A percentile compares a stretch with the other conserved stretches of the same genome.
phyloP scores from a whole-genome alignment of 805 yeast species.

The Torulaspora quercuum region DNA sequence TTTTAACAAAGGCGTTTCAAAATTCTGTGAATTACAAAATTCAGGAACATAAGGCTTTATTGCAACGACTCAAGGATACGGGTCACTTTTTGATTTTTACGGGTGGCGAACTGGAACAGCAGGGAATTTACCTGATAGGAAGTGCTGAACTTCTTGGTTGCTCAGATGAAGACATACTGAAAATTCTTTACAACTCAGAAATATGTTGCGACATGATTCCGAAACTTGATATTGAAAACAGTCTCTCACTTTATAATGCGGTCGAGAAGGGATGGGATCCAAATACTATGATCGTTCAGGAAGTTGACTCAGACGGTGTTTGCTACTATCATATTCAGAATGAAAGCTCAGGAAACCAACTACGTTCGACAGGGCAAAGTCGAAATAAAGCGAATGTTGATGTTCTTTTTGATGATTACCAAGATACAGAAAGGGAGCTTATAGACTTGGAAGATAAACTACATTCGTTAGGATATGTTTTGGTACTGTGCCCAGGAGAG shows the following conservation, averaged over 20 bases:
- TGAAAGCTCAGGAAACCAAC: slow-evolving; percentile 13
- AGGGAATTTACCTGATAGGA: slow-evolving; percentile 79
- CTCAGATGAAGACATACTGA: slow-evolving; percentile 41
- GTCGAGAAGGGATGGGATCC: slow-evolving; percentile 24
- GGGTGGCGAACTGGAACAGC: slow-evolving; percentile 58
- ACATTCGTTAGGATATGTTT: slow-evolving; percentile 52
- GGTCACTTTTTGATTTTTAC: slow-evolving; percentile 78
- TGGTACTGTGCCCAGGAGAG: slow-evolving; percentile 73
- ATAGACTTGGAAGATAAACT: slow-evolving; percentile 28
- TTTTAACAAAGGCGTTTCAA: slow-evolving; percentile 64
- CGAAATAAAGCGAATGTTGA: slow-evolving; percentile 11
- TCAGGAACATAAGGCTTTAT: slow-evolving; percentile 48
- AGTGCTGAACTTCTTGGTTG: slow-evolving; percentile 46
- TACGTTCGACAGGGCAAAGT: slow-evolving; percentile 5
- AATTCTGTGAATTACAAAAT: slow-evolving; percentile 65
- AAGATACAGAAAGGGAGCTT: slow-evolving; percentile 33
- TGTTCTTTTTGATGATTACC: slow-evolving; percentile 29
- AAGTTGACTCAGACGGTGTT: slow-evolving; percentile 29
- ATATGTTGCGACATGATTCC: slow-evolving; percentile 50
- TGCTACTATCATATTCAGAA: slow-evolving; percentile 25
- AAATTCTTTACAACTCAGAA: slow-evolving; percentile 45
- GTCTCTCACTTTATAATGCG: slow-evolving; percentile 28
- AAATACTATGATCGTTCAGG: slow-evolving; percentile 31
- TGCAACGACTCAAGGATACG: slow-evolving; percentile 56
- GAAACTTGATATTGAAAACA: slow-evolving; percentile 31